Conservation (phyloP, 176 grass and related monocot species). For the Leersia perrieri region DNA sequence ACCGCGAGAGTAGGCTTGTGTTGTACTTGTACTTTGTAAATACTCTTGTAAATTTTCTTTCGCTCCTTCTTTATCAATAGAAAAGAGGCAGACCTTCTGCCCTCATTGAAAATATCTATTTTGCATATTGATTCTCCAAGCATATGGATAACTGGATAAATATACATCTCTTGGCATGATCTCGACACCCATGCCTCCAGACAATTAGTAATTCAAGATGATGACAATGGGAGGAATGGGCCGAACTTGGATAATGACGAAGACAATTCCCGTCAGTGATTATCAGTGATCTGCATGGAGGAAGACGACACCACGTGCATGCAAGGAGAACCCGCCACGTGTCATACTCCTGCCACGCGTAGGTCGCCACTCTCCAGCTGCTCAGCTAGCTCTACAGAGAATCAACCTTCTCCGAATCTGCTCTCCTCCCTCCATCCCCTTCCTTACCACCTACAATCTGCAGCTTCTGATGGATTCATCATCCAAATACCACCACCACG, state of each 20-base stretch:
- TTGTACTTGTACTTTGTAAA: no score
- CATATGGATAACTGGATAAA: neutral
- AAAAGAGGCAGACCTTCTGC: no score
- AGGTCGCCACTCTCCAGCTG: neutral
- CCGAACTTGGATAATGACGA: no score
- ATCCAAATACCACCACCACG: neutral
- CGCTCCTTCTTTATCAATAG: no score
- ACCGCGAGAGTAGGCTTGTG: no score
- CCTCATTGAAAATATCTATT: neutral
- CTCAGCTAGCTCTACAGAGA: neutral
- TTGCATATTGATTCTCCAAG: neutral
- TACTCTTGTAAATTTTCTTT: no score
- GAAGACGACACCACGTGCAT: neutral
- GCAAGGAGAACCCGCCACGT: neutral
- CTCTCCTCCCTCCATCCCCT: neutral
- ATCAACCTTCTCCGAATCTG: neutral
- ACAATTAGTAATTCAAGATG: no score
- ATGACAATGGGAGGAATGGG: no score
- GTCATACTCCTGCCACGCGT: slow-evolving; percentile 33
- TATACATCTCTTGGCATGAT: neutral
- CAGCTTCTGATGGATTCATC: neutral
- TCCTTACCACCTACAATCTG: neutral
- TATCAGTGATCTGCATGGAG: neutral
- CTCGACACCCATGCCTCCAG: neutral
- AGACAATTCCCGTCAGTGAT: neutral